Percentiles rank a stretch among this genome's conserved stretches.
Conservation (phyloP, 305 asterid genomes). For the Solanum chacoense region DNA sequence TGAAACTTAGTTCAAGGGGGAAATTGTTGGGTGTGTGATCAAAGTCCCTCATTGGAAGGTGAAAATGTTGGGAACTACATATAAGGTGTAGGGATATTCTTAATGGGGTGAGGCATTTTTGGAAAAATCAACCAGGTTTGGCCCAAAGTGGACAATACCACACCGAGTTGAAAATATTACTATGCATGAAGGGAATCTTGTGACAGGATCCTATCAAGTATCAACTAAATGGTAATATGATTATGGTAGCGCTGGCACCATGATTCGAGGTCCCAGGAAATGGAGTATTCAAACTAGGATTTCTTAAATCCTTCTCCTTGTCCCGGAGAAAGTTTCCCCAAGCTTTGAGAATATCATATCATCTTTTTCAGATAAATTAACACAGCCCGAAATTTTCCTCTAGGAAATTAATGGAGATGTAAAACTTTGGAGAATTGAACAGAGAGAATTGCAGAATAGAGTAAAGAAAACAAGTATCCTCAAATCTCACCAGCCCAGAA, state of each 20-base stretch:
- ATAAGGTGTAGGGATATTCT: neutral
- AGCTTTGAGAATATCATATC: neutral
- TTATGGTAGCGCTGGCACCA: neutral
- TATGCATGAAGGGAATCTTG: neutral
- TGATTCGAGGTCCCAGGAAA: neutral
- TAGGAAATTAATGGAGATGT: neutral
- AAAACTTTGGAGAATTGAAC: neutral
- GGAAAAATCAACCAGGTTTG: neutral
- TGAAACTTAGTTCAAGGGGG: neutral
- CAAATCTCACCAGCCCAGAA: constrained; percentile 63
- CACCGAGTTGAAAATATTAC: neutral
- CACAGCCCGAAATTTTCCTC: neutral
- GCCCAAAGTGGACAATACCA: neutral
- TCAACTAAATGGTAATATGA: neutral
- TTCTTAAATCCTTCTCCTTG: neutral
- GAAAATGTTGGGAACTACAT: neutral
- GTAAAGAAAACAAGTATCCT: neutral
- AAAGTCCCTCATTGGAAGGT: neutral
- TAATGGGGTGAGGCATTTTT: neutral
- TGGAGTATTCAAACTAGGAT: neutral
- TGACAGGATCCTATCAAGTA: neutral
- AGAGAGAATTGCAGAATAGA: neutral
- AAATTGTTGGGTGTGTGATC: neutral
- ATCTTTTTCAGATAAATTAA: neutral
- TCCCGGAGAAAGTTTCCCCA: neutral